Conservation (phyloP, 768 basidiomycete genomes). For the Pleurotus giganteus region DNA sequence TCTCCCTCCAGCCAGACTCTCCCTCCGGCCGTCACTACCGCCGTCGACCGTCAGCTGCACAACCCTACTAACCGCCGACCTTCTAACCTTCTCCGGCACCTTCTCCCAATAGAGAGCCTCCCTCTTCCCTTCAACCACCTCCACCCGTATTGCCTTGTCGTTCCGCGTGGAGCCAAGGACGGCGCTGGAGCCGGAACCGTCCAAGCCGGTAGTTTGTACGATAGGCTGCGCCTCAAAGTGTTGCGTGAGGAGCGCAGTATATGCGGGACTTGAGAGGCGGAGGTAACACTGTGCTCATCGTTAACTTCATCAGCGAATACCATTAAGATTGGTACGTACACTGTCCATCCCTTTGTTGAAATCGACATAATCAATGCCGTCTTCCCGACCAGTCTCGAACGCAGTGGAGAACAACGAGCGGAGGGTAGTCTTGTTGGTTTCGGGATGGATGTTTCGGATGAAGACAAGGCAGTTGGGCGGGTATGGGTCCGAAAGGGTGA, state of each 20-base stretch:
- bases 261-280: slow-evolving; percentile 54
- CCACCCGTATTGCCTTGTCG: slow-evolving; percentile 39
- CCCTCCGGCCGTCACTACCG: too few species aligned
- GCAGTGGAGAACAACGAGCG: slow-evolving; percentile 52
- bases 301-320: too few species aligned
- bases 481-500: slow-evolving; percentile 38
- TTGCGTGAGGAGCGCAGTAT: slow-evolving; percentile 42
- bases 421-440: slow-evolving; percentile 81
- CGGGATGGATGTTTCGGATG: slow-evolving; percentile 64
- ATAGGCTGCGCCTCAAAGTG: slow-evolving; percentile 38
- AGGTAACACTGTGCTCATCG: slow-evolving; percentile 60
- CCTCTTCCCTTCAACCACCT: slow-evolving; percentile 58
- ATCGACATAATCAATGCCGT: slow-evolving; percentile 74
- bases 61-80: slow-evolving; percentile 56
- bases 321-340: slow-evolving; percentile 35
- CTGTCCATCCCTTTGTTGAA: slow-evolving; percentile 75
- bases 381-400: slow-evolving; percentile 24
- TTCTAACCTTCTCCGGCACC: slow-evolving; percentile 69
- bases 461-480: slow-evolving; percentile 70
- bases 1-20: too few species aligned
- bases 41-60: slow-evolving; percentile 14
- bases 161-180: slow-evolving; percentile 3
- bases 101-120: slow-evolving; percentile 80
- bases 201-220: slow-evolving; percentile 52
- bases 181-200: slow-evolving; percentile 39